A percentile compares a stretch with the other conserved stretches of the same genome.
These are phyloP conservation scores for Pholiota molesta DNA, from an alignment of 768 basidiomycete genomes.

Conservation along the genomic window DNA sequence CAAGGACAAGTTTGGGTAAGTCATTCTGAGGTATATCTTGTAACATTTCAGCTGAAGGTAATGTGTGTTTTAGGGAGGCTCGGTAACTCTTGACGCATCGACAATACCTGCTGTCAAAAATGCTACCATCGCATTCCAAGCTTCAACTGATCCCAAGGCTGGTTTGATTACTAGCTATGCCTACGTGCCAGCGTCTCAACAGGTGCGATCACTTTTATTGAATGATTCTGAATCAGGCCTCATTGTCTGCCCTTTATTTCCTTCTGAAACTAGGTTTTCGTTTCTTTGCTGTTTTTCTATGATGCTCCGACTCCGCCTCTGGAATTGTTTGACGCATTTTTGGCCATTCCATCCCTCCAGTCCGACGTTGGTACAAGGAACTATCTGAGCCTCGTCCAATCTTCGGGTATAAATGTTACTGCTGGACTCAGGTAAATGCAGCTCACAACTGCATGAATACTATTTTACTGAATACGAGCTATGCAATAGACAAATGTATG, in stretches of 20 bases:
- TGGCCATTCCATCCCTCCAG: constrained; percentile 38
- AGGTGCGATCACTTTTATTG: neutral
- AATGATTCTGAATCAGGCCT: constrained; percentile 21
- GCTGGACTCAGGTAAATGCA: constrained; percentile 11
- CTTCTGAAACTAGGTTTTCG: neutral
- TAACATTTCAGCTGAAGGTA: neutral
- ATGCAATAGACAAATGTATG: constrained; percentile 27
- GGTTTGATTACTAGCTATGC: constrained; percentile 12
- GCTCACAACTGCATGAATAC: neutral
- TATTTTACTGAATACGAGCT: neutral
- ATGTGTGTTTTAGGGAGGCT: constrained; percentile 10
- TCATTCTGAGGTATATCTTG: constrained; percentile 9
- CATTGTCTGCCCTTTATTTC: neutral
- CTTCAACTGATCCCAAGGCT: constrained; percentile 24
- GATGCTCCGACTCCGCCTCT: constrained; percentile 47
- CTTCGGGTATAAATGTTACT: constrained; percentile 32
- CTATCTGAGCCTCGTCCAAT: constrained; percentile 35
- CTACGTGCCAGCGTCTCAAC: neutral
- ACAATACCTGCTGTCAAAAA: constrained; percentile 5
- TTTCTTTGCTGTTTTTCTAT: constrained; percentile 43
- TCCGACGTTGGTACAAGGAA: constrained; percentile 35
- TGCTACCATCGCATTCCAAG: constrained; percentile 8
- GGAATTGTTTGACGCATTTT: constrained; percentile 50
- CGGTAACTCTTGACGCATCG: neutral
- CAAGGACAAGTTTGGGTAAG: constrained; percentile 63